Conservation (phyloP, 2,329 filamentous ascomycete species). For the Fusarium tjaetaba region DNA sequence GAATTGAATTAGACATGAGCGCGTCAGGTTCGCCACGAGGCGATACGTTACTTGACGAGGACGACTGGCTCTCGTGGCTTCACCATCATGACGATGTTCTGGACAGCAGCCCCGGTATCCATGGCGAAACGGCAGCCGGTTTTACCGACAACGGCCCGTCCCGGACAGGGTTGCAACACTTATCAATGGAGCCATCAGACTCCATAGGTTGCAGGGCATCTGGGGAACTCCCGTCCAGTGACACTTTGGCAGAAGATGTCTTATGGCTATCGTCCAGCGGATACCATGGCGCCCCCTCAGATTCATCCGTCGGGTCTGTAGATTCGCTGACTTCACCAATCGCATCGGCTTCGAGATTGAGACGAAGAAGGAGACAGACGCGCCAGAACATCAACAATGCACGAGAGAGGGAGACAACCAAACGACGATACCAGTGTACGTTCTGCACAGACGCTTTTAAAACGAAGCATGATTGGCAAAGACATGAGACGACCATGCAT, state of each 20-base stretch:
- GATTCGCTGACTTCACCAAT: not conserved
- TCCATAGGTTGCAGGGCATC: not conserved
- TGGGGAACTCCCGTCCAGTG: rapidly evolving
- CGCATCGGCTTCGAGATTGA: not conserved
- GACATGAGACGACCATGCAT: not conserved
- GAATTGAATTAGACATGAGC: no score
- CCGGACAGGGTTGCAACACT: not conserved
- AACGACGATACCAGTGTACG: not conserved
- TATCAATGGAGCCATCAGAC: not conserved
- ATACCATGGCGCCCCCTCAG: not conserved
- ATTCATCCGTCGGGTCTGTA: not conserved
- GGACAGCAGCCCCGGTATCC: not conserved
- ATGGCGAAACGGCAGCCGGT: not conserved
- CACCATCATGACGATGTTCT: not conserved
- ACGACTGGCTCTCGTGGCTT: not conserved
- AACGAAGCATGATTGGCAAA: not conserved
- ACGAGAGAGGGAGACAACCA: not conserved
- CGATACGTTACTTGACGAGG: rapidly evolving
- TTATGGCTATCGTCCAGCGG: not conserved
- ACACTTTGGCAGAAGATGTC: not conserved
- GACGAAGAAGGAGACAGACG: not conserved
- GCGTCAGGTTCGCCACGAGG: not conserved
- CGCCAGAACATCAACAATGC: rapidly evolving
- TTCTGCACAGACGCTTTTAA: not conserved
- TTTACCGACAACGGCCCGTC: no score